Percentiles rank a stretch among this genome's conserved stretches.
phyloP scores from a whole-genome alignment of 495 filamentous ascomycete genomes.

The Hamigera avellanea region DNA sequence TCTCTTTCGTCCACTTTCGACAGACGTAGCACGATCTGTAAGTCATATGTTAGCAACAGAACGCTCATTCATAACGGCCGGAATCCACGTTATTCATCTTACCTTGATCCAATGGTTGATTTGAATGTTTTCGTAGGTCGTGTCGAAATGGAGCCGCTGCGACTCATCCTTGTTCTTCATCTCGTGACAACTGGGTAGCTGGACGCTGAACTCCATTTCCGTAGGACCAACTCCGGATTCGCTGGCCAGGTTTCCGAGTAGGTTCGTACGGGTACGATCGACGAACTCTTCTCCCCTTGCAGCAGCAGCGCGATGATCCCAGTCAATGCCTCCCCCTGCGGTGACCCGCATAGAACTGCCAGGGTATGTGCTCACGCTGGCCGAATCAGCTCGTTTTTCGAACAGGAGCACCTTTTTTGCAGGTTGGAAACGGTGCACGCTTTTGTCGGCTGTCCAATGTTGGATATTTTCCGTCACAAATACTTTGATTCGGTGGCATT shows the following conservation, averaged over 20 bases:
- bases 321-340: conserved; percentile 69
- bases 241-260: conserved; percentile 69
- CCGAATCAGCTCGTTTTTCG: conserved; percentile 80
- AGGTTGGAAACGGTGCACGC: conserved; percentile 76
- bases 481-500: conserved; percentile 92
- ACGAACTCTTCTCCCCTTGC: conserved; percentile 48
- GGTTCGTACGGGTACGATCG: conserved; percentile 45
- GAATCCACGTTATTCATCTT: conserved; percentile 14
- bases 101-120: conserved; percentile 99
- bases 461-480: conserved; percentile 90
- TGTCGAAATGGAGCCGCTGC: conserved; percentile 77
- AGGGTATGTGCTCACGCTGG: conserved; percentile 63
- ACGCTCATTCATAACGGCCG: neutral
- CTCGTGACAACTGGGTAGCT: conserved; percentile 81
- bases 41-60: conserved; percentile 4
- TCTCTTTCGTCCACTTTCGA: conserved; percentile 77
- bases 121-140: conserved; percentile 90
- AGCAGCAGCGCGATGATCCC: conserved; percentile 47
- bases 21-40: conserved; percentile 89
- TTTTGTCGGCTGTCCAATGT: conserved; percentile 81
- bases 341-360: conserved; percentile 70
- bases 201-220: conserved; percentile 94
- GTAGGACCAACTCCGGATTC: conserved; percentile 67
- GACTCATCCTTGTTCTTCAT: conserved; percentile 69
- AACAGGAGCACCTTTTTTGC: conserved; percentile 78